Conservation (phyloP, 257 asterid genomes). For the Gardenia jasminoides region DNA sequence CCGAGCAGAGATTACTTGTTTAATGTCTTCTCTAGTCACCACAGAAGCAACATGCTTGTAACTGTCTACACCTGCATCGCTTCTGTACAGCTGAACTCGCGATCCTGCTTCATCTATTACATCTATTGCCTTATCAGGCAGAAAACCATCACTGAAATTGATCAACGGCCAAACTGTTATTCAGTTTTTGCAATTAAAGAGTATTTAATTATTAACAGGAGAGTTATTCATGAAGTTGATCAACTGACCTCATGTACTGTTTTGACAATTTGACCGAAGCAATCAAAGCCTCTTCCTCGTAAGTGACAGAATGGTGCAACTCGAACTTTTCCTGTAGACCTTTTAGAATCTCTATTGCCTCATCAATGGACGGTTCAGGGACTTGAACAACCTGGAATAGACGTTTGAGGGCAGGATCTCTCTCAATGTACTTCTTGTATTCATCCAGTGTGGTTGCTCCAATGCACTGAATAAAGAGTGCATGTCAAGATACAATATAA, state of each 20-base stretch:
- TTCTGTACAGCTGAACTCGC: constrained; percentile 26
- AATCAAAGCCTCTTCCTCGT: constrained; percentile 38
- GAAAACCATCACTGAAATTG: constrained; percentile 39
- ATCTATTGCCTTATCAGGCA: constrained; percentile 56
- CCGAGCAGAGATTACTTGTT: constrained; percentile 32
- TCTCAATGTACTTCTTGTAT: constrained; percentile 51
- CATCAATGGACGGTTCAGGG: constrained; percentile 44
- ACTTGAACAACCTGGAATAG: constrained; percentile 48
- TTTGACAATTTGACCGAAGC: constrained; percentile 45
- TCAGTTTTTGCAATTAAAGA: no score
- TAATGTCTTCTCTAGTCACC: constrained; percentile 38
- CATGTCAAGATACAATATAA: background rate
- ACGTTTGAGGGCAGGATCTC: constrained; percentile 50
- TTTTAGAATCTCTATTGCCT: constrained; percentile 36
- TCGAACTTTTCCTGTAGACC: constrained; percentile 36
- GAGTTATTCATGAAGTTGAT: no score
- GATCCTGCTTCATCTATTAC: constrained; percentile 60
- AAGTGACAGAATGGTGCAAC: constrained; percentile 39
- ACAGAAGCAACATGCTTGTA: background rate
- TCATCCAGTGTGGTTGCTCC: constrained; percentile 67
- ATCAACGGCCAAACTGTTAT: background rate
- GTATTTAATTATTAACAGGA: no score
- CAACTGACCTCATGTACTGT: constrained; percentile 16
- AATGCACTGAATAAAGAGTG: constrained; percentile 35
- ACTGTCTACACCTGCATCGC: background rate